phyloP scores from a whole-genome alignment of 2,329 filamentous ascomycete species.

The Stagonosporopsis cucurbitacearum region DNA sequence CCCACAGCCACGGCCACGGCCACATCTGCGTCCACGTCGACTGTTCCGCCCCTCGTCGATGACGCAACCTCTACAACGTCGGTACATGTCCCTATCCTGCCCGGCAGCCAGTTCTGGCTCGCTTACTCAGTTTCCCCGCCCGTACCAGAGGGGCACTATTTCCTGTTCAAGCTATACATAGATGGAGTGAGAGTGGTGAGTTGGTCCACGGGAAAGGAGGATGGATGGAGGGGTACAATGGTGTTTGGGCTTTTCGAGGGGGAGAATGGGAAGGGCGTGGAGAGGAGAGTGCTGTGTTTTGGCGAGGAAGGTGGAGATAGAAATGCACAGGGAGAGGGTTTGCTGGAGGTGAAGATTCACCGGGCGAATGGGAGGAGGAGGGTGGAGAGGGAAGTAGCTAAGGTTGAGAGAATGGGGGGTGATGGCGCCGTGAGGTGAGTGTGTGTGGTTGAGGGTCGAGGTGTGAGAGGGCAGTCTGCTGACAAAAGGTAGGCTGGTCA shows the following conservation, averaged over 20 bases:
- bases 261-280: constrained; percentile 40
- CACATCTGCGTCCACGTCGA: background rate
- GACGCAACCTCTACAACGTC: constrained; percentile 39
- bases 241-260: constrained; percentile 54
- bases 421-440: constrained; percentile 42
- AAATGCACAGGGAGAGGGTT: too few species aligned
- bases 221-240: constrained; percentile 53
- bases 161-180: constrained; percentile 57
- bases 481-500: constrained; percentile 38
- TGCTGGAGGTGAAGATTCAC: constrained; percentile 53
- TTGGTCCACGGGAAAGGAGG: constrained; percentile 53
- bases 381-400: constrained; percentile 36
- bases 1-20: background rate
- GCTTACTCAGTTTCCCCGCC: constrained; percentile 45
- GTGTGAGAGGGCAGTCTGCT: background rate
- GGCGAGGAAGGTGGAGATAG: constrained; percentile 22
- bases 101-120: constrained; percentile 54
- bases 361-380: constrained; percentile 51
- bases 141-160: constrained; percentile 42
- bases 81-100: constrained; percentile 46
- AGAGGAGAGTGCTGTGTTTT: constrained; percentile 54
- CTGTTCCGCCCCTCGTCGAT: constrained; percentile 24
- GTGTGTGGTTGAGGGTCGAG: background rate
- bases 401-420: constrained; percentile 26
- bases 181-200: constrained; percentile 49